Evolutionary conservation across 345 rosid species (phyloP), one percentile per base, ranked within the genome.

Genomic region (Gossypium longicalyx): DNA sequence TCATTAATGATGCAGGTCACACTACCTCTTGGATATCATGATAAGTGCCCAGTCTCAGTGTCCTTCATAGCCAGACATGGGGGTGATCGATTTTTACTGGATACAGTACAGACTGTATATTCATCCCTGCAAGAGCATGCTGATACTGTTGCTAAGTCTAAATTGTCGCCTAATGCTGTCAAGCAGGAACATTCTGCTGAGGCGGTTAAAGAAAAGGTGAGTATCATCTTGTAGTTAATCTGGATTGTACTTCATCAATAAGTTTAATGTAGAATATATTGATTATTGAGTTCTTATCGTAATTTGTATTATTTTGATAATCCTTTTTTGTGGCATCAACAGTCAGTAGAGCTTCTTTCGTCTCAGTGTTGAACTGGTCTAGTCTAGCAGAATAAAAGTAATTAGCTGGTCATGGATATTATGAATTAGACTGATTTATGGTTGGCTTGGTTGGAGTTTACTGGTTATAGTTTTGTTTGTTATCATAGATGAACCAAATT

Each of bases 121-220:
- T 59, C 84, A 38, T 77, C 91, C 72, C 78, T 95, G 67, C 95
- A 91, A 82, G 98, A 93, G 79, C 83, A 87, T 43, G 91, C 82
- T 63, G 86, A 82, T 54, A 44, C 85, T 67, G 66, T 81, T 76
- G 79, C 80, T 20, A 85, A 88, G 72, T 81, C 89, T 60, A 95
- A 89, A 85, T 54, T 59, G 29, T 49, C 86, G 9, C 73, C 43
- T 47, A 84, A 77, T 54, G 70, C 82, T 67, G 78, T 84, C 75
- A 85, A 77, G 74, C 85, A 9, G 82, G 92, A 85, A 75, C 81
- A 80, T 58, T 81, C 77, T 34, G 99, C 99, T 60, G 98, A 93
- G 79, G 85, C 82, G 74, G 93, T 97, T 51, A 95, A 95, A 87
- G 99, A 93, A 77, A 95, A 90, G 97, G 99, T 93, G 38, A 25